Percentiles rank a stretch among this genome's conserved stretches.
Evolutionary conservation across 306 rosid species (phyloP).

Genomic region (Glycine tomentella): DNA sequence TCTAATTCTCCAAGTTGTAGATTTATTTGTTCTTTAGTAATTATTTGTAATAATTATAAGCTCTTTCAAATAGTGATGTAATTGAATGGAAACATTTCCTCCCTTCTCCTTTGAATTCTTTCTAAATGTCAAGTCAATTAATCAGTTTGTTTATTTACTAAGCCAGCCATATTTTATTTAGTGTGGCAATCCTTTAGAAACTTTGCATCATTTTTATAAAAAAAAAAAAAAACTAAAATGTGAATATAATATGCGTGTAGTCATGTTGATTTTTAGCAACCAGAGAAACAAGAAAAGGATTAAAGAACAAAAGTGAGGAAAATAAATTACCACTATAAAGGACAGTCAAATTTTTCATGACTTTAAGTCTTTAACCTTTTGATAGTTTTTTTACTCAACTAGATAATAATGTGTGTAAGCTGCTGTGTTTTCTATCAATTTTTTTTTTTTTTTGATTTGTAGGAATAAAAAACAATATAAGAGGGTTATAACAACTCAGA

Average conservation of each 20-base stretch:
- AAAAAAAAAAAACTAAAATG: background rate
- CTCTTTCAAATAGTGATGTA: conserved; percentile 47
- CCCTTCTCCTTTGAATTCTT: background rate
- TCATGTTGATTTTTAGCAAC: background rate
- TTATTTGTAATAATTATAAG: conserved; percentile 61
- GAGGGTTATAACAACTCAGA: too few species aligned
- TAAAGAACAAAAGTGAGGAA: background rate
- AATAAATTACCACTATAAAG: background rate
- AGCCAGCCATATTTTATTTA: background rate
- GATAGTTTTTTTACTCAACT: too few species aligned
- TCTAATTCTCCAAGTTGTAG: conserved; percentile 54
- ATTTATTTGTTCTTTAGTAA: conserved; percentile 51
- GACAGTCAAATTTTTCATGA: background rate
- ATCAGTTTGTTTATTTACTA: conserved; percentile 2
- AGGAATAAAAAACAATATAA: too few species aligned
- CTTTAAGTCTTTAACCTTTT: too few species aligned
- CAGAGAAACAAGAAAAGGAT: background rate
- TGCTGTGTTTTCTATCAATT: too few species aligned
- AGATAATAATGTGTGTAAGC: too few species aligned
- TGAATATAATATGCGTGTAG: background rate
- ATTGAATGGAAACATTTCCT: conserved; percentile 32
- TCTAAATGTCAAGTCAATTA: background rate
- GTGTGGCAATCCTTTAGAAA: background rate
- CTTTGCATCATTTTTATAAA: background rate
- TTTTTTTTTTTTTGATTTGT: too few species aligned